Conservation (phyloP, 176 grass and related monocot genomes). For the Pontederia crassipes region DNA sequence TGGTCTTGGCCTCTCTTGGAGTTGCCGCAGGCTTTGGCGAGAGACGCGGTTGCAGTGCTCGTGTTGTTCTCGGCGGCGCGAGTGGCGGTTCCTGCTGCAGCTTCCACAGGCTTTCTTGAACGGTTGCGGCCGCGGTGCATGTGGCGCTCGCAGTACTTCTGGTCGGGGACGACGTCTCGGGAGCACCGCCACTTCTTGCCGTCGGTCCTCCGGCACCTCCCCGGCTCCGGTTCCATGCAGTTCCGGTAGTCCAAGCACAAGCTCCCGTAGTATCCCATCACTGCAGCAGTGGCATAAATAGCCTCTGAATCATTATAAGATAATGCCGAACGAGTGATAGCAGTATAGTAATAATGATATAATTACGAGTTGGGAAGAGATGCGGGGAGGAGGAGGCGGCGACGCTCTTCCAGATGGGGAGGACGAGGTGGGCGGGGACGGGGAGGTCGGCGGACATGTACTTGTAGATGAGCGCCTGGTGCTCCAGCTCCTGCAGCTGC, state of each 20-base stretch:
- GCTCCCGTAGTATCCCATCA: conserved; percentile 63
- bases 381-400: conserved; percentile 71
- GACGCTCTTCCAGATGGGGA: conserved; percentile 98
- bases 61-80: not conserved
- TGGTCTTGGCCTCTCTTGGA: too few species aligned
- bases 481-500: conserved; percentile 97
- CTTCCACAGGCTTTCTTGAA: conserved; percentile 99
- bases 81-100: conserved; percentile 6
- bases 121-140: conserved; percentile 94
- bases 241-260: conserved; percentile 92
- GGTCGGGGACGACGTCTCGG: conserved; percentile 68
- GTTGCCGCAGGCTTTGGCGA: too few species aligned
- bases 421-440: conserved; percentile 84
- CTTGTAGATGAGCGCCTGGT: conserved; percentile 97
- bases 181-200: conserved; percentile 99
- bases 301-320: not conserved
- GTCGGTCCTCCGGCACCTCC: conserved; percentile 82
- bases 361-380: conserved; percentile 74
- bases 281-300: conserved; percentile 16
- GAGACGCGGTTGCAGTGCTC: not conserved
- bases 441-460: conserved; percentile 84
- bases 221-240: conserved; percentile 95
- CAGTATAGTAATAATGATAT: too few species aligned
- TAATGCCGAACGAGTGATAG: too few species aligned
- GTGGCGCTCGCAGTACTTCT: conserved; percentile 99